Conservation (phyloP, 2,329 filamentous ascomycete genomes). For the Sclerotinia glacialis region DNA sequence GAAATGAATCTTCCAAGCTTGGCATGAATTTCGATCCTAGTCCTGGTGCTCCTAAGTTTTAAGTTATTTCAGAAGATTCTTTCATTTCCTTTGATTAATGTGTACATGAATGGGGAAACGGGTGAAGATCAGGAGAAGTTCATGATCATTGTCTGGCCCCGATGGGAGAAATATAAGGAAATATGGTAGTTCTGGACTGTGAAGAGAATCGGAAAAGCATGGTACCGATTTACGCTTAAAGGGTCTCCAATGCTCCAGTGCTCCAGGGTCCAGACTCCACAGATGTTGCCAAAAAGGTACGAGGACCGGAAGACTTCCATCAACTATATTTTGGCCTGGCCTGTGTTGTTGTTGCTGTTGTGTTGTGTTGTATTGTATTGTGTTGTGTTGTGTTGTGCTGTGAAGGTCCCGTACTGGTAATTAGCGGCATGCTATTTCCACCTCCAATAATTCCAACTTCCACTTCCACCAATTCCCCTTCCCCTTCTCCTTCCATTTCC, state of each 20-base stretch:
- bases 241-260: not conserved
- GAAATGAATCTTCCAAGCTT: not conserved
- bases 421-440: not conserved
- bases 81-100: slow-evolving; percentile 2
- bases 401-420: slow-evolving; percentile 7
- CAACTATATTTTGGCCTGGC: too few species aligned
- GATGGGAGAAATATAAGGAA: not conserved
- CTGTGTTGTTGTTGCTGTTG: too few species aligned
- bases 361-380: too few species aligned
- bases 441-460: too few species aligned
- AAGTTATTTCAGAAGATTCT: not conserved
- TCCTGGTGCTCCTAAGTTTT: not conserved
- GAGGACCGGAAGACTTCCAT: not conserved
- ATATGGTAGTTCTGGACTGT: not conserved
- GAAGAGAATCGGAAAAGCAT: not conserved
- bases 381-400: too few species aligned
- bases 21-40: slow-evolving; percentile 1
- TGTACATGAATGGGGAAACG: not conserved
- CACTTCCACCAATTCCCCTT: not conserved
- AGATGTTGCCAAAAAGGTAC: not conserved
- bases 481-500: too few species aligned
- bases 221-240: not conserved
- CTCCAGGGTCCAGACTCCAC: not conserved
- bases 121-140: not conserved
- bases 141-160: not conserved